Evolutionary conservation across 2,329 filamentous ascomycete genomes (phyloP), one percentile per base, ranked within the genome.

Genomic region (Cadophora sp.): DNA sequence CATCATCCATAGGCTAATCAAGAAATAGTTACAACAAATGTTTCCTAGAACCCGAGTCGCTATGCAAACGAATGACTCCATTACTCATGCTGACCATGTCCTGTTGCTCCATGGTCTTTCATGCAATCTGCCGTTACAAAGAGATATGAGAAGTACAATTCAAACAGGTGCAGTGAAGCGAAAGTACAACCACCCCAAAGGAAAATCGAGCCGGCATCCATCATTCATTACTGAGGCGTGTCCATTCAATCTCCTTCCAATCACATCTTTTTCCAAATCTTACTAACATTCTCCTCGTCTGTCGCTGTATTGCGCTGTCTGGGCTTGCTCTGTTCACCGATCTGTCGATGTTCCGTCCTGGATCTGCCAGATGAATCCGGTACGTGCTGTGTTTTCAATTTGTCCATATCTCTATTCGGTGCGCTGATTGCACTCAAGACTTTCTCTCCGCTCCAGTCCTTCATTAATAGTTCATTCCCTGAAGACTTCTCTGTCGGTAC

Each of bases 321-420:
- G 19, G 31, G 34, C 3, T 40, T 19, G 22, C 34, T 62, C 8
- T 50, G 40, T 11, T 12, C 19, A 40, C 26, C 34, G 14, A 29
- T 31, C 40, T 62, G 59, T 62, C 26, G 59, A 62, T 50, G 16
- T 62, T 3, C 59, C 26, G 40, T 22, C 37, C 37, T 26, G 26
- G 59, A 31, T 50, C 40, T 34, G 24, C 26, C n/a, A 22, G 43
- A 22, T 6, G n/a, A 6, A 50, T 24, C 59, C 26, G 40, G 27
- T 29, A 4, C 24, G 59, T 62, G 12, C 59, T 50, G 40, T 62
- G 14, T n/a, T 7, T 12, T 22, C 4, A 22, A 22, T 9, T 14
- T 3, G 14, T 19, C 8, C 11, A 6, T 31, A 12, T 22, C n/a
- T 40, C 11, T 7, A 37, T 43, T 27, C 22, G 24, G 34, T 27